Evolutionary conservation across 352 stramenopile species (phyloP), one percentile per base, ranked within the genome.

Genomic region (Pythium volutum): DNA sequence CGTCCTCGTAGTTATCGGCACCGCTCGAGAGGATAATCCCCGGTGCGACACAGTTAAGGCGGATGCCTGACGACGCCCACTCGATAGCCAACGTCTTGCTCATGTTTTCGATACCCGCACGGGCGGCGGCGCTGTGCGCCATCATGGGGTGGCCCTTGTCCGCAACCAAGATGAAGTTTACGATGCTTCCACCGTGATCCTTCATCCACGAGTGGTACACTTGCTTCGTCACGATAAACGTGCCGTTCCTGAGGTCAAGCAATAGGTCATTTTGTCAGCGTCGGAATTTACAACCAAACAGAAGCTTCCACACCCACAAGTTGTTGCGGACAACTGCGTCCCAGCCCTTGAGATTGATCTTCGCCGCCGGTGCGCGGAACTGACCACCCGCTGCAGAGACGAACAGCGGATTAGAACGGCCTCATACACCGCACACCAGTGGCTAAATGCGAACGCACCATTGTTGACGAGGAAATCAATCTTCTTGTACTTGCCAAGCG

Each of bases 401-500:
- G 4, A 14, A 3, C 4, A 23, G 12, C 10, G 6, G 26, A 41
- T 36, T 36, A n/a, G n/a, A n/a, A n/a, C 14, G 14, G 31, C 6
- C 31, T 36, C 31, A 4, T 15, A 36, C 31, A 15, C 31, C 1
- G 6, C 31, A 36, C 31, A 36, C 18, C 49, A n/a, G n/a, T n/a
- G n/a, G n/a, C n/a, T 22, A 20, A 4, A 20, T 43, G 36, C 10
- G n/a, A 47, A 46, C 46, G 23, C 15, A 79, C 75, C 89, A 66
- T 98, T 98, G 73, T 98, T 97, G n/a, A 98, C 84, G 18, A 98
- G 67, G 47, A 96, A 87, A 69, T 98, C 77, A n/a, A 98, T 69
- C 16, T 74, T 68, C 39, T 82, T 74, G 64, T 87, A 94, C 31
- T 73, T 80, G 55, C 84, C 70, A 18, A 97, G 52, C 20, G 71